Evolutionary conservation across 2,329 filamentous ascomycete species (phyloP).

Genomic region (Hymenoscyphus albidus): DNA sequence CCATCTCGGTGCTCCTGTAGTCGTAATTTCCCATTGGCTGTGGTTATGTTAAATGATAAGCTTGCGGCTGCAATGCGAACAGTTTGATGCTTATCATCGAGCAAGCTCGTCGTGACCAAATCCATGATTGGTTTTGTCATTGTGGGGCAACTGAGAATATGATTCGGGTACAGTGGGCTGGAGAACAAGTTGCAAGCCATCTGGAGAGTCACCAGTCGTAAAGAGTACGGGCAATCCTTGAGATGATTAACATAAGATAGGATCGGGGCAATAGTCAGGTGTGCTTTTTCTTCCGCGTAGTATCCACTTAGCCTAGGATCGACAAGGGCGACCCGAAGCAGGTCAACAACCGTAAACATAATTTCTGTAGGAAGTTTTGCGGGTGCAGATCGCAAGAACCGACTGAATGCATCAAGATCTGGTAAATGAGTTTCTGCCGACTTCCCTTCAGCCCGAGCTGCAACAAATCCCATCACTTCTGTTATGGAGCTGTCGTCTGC

Average conservation of each 20-base stretch:
- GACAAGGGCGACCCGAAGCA: conserved; percentile 72
- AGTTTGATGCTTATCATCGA: conserved; percentile 70
- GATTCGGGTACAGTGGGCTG: conserved; percentile 64
- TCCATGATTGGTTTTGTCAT: conserved; percentile 59
- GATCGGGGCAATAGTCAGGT: conserved; percentile 60
- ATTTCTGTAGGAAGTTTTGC: conserved; percentile 55
- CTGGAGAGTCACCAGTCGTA: conserved; percentile 80
- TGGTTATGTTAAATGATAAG: conserved; percentile 76
- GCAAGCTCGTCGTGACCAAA: conserved; percentile 71
- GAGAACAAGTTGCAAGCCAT: conserved; percentile 82
- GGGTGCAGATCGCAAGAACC: conserved; percentile 55
- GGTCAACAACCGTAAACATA: conserved; percentile 80
- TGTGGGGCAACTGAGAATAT: conserved; percentile 50
- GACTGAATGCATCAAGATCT: conserved; percentile 61
- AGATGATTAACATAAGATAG: conserved; percentile 56
- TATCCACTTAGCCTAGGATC: conserved; percentile 78
- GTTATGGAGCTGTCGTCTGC: conserved; percentile 58
- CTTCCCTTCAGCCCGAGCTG: conserved; percentile 53
- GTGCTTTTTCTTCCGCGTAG: conserved; percentile 70
- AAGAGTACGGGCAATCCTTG: conserved; percentile 66
- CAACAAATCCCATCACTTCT: conserved; percentile 67
- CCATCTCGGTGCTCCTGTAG: conserved; percentile 52
- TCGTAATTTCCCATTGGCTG: conserved; percentile 64
- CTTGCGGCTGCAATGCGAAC: conserved; percentile 78
- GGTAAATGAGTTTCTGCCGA: conserved; percentile 67